Conservation (phyloP, 2,329 filamentous ascomycete species). For the Fusarium oligoseptatum region DNA sequence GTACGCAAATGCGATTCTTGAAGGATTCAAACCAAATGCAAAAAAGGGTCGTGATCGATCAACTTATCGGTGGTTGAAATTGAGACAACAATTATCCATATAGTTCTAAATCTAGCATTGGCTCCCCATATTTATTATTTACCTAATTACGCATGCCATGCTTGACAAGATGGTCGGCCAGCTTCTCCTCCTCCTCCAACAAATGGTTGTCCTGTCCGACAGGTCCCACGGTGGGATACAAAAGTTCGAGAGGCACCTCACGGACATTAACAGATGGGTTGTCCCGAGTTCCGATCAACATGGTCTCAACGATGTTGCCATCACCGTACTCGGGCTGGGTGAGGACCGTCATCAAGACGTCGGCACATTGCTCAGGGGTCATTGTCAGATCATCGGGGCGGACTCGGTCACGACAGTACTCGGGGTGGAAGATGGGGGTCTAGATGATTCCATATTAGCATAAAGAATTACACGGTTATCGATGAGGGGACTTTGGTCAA, state of each 20-base stretch:
- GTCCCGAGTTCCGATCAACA: constrained; percentile 21
- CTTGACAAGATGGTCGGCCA: background rate
- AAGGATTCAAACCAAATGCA: background rate
- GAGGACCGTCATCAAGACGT: constrained; percentile 7
- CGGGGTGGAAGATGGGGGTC: constrained; percentile 24
- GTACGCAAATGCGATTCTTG: background rate
- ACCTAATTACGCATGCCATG: constrained; percentile 11
- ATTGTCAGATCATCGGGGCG: constrained; percentile 8
- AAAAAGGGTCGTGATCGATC: background rate
- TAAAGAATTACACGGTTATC: too few relatives aligned
- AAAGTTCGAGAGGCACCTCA: background rate
- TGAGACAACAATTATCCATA: background rate
- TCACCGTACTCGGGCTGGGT: constrained; percentile 26
- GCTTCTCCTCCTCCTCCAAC: constrained; percentile 9
- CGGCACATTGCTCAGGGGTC: constrained; percentile 11
- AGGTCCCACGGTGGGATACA: constrained; percentile 18
- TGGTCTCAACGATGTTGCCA: constrained; percentile 29
- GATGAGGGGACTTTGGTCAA: too few relatives aligned
- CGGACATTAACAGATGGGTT: constrained; percentile 2
- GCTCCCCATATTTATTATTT: background rate
- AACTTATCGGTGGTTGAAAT: background rate
- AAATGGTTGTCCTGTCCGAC: constrained; percentile 1
- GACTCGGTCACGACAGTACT: constrained; percentile 25
- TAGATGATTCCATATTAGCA: too few relatives aligned
- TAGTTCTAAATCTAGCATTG: background rate